These are phyloP conservation scores for Calonectria pauciramosa DNA, from an alignment of 2,329 filamentous ascomycete species.

Conservation along the genomic window DNA sequence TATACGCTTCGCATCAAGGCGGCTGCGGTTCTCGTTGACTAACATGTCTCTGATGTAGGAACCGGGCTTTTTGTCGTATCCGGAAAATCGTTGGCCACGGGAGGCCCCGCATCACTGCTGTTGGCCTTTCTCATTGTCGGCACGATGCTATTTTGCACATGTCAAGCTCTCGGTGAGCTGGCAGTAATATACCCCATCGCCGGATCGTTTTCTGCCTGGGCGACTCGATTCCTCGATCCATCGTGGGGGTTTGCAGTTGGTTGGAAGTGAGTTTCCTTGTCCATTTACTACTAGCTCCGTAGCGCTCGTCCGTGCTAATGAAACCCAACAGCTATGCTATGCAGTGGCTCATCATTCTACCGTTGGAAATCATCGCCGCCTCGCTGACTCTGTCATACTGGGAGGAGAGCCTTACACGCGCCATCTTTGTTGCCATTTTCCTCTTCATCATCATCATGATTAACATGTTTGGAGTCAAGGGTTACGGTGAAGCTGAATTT, in stretches of 20 bases:
- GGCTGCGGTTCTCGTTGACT: slow-evolving; percentile 2
- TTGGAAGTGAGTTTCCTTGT: slow-evolving; percentile 78
- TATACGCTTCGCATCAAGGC: not conserved
- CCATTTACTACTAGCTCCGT: not conserved
- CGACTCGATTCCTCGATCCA: slow-evolving; percentile 91
- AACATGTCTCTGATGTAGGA: slow-evolving; percentile 58
- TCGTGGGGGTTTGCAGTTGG: slow-evolving; percentile 97
- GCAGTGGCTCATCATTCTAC: slow-evolving; percentile 88
- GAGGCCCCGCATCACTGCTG: slow-evolving; percentile 83
- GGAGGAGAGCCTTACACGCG: slow-evolving; percentile 74
- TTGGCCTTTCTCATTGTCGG: slow-evolving; percentile 86
- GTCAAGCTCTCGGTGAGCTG: slow-evolving; percentile 92
- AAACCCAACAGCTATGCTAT: slow-evolving; percentile 76
- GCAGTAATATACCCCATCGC: slow-evolving; percentile 92
- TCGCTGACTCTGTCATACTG: slow-evolving; percentile 89
- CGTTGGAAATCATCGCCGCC: slow-evolving; percentile 88
- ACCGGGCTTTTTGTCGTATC: slow-evolving; percentile 91
- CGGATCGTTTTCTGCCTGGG: slow-evolving; percentile 92
- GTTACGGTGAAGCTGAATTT: slow-evolving; percentile 92
- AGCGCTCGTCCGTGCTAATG: slow-evolving; percentile 9
- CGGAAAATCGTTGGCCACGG: slow-evolving; percentile 76
- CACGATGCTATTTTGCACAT: slow-evolving; percentile 90
- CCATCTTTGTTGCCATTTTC: slow-evolving; percentile 88
- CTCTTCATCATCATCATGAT: slow-evolving; percentile 81
- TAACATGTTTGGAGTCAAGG: slow-evolving; percentile 90